These are phyloP conservation scores for Phaffia rhodozyma DNA, from an alignment of 1,284 basidiomycete species.

Conservation along the genomic window DNA sequence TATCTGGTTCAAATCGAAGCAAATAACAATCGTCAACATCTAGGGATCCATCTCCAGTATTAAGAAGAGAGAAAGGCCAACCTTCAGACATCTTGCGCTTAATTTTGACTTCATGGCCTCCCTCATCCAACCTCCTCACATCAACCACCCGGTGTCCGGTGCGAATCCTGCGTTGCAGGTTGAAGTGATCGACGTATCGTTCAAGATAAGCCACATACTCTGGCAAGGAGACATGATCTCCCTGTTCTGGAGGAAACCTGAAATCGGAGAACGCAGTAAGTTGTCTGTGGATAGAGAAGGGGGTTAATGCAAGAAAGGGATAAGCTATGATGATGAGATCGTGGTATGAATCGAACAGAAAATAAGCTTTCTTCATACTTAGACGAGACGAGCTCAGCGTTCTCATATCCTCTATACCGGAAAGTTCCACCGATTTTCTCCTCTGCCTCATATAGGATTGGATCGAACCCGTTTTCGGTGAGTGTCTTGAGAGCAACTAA, in stretches of 20 bases:
- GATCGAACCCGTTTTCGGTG: constrained; percentile 40
- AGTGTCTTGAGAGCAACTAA: constrained; percentile 50
- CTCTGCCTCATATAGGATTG: constrained; percentile 49
- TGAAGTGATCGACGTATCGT: constrained; percentile 43
- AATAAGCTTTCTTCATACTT: constrained; percentile 27
- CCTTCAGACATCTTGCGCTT: constrained; percentile 23
- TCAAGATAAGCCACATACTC: constrained; percentile 50
- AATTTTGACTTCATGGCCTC: constrained; percentile 36
- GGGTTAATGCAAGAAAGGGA: neutral
- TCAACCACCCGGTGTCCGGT: constrained; percentile 40
- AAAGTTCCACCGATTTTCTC: constrained; percentile 53
- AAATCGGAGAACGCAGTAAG: constrained; percentile 55
- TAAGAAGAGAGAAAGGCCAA: constrained; percentile 19
- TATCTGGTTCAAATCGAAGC: constrained; percentile 19
- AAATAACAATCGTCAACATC: constrained; percentile 20
- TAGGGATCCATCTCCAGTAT: constrained; percentile 19
- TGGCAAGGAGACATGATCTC: constrained; percentile 48
- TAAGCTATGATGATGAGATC: too few species aligned
- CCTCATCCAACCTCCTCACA: constrained; percentile 31
- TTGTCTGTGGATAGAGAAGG: constrained; percentile 35
- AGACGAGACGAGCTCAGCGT: constrained; percentile 47
- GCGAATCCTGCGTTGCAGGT: constrained; percentile 38
- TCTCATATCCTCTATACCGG: constrained; percentile 33
- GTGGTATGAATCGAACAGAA: neutral
- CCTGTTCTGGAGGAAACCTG: constrained; percentile 42